Percentiles rank a stretch among this genome's conserved stretches.
These are phyloP conservation scores for Petunia hybrid DNA, from an alignment of 305 asterid genomes.

Conservation along the genomic window DNA sequence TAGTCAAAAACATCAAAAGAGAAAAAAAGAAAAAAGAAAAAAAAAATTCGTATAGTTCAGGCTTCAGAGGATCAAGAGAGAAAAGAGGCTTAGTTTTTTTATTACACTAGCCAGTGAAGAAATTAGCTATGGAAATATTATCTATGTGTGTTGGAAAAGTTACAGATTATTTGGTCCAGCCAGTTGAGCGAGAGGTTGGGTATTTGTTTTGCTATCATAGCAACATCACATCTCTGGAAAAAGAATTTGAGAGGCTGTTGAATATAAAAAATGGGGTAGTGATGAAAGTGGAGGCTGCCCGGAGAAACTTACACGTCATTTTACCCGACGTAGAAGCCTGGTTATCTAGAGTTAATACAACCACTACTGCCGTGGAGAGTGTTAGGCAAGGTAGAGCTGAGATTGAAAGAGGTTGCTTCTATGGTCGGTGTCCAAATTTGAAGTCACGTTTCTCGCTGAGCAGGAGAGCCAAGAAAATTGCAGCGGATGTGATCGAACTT, in stretches of 20 bases:
- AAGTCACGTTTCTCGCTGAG: slow-evolving; percentile 35
- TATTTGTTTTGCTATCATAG: slow-evolving; percentile 34
- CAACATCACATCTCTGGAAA: slow-evolving; percentile 26
- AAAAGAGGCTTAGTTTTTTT: no score
- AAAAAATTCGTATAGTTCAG: neutral
- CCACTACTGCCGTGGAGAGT: neutral
- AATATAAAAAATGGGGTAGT: neutral
- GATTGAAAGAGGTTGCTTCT: slow-evolving; percentile 21
- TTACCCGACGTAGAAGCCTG: slow-evolving; percentile 29
- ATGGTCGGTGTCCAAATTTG: slow-evolving; percentile 31
- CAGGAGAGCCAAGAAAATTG: slow-evolving; percentile 30
- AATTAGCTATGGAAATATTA: slow-evolving; percentile 4
- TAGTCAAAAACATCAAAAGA: no score
- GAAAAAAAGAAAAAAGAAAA: neutral
- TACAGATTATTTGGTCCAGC: slow-evolving; percentile 14
- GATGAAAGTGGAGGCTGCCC: neutral
- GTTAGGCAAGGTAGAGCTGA: neutral
- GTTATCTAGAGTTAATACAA: slow-evolving; percentile 1
- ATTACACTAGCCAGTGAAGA: no score
- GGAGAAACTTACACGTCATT: neutral
- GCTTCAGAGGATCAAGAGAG: no score
- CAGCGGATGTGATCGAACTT: neutral
- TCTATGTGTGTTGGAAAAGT: neutral
- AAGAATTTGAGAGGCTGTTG: slow-evolving; percentile 27
- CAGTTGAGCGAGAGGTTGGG: slow-evolving; percentile 31